Evolutionary conservation across 2,329 filamentous ascomycete genomes (phyloP).

Genomic region (Harringtonia lauricola): DNA sequence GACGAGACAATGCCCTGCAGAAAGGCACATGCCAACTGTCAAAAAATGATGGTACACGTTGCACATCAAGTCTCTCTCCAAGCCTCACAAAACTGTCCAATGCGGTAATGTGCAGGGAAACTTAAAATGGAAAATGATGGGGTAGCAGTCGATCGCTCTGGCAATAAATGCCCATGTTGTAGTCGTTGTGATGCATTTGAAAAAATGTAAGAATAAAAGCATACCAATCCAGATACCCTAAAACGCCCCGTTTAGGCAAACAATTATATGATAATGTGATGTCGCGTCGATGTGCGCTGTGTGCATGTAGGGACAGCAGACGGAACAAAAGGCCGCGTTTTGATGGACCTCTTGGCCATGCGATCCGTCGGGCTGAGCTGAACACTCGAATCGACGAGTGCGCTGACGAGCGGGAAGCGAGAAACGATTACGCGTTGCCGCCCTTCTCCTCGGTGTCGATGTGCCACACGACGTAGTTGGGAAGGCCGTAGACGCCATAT

Average conservation of each 20-base stretch:
- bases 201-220: background rate
- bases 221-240: conserved; percentile 5
- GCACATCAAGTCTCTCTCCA: no score
- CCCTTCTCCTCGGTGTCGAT: conserved; percentile 93
- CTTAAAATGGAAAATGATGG: background rate
- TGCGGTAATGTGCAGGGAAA: no score
- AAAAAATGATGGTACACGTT: no score
- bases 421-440: conserved; percentile 44
- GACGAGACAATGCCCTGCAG: background rate
- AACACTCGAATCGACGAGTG: background rate
- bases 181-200: background rate
- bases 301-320: background rate
- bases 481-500: conserved; percentile 82
- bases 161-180: background rate
- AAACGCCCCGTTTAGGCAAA: conserved; percentile 9
- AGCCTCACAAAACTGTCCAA: no score
- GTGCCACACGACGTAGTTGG: conserved; percentile 98
- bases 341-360: no score
- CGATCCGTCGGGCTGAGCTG: no score
- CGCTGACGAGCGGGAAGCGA: background rate
- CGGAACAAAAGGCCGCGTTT: no score
- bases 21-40: background rate
- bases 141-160: background rate
- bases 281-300: background rate
- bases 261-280: conserved; percentile 3